Evolutionary conservation across 345 rosid species (phyloP).

Genomic region (Gossypium rotundifolium): DNA sequence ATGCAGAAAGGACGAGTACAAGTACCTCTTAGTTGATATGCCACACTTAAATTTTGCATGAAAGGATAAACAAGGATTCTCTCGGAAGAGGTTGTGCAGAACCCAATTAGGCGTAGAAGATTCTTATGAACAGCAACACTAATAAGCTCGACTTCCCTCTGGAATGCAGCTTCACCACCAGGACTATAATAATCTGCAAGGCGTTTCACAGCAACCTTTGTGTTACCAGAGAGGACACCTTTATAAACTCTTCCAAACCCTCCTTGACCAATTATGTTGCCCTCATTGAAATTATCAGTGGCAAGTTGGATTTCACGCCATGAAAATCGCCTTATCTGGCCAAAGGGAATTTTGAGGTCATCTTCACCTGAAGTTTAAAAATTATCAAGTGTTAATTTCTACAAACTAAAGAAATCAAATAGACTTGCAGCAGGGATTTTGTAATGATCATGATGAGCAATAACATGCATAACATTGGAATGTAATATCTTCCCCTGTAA

Average conservation of each 20-base stretch:
- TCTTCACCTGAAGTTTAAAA: constrained; percentile 52
- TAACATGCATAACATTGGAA: not conserved
- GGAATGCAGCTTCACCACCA: constrained; percentile 85
- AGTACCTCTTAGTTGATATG: constrained; percentile 71
- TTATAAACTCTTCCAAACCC: constrained; percentile 90
- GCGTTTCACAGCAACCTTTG: constrained; percentile 78
- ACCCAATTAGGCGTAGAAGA: constrained; percentile 76
- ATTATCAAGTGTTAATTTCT: not conserved
- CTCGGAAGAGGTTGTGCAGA: constrained; percentile 67
- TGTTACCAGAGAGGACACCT: constrained; percentile 74
- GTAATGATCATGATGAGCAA: not conserved
- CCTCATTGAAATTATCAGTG: constrained; percentile 74
- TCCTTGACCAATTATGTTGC: constrained; percentile 79
- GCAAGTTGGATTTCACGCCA: constrained; percentile 75
- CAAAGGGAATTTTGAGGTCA: constrained; percentile 54
- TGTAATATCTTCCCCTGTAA: too few species aligned
- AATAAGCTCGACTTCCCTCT: constrained; percentile 72
- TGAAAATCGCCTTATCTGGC: constrained; percentile 72
- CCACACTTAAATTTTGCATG: constrained; percentile 84
- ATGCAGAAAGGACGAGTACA: constrained; percentile 12
- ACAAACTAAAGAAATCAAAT: not conserved
- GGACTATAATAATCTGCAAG: constrained; percentile 67
- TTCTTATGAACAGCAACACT: constrained; percentile 83
- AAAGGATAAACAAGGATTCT: constrained; percentile 87
- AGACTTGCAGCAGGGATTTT: not conserved